phyloP scores from a whole-genome alignment of 805 yeast genomes.

The Pichia phayaonensis region DNA sequence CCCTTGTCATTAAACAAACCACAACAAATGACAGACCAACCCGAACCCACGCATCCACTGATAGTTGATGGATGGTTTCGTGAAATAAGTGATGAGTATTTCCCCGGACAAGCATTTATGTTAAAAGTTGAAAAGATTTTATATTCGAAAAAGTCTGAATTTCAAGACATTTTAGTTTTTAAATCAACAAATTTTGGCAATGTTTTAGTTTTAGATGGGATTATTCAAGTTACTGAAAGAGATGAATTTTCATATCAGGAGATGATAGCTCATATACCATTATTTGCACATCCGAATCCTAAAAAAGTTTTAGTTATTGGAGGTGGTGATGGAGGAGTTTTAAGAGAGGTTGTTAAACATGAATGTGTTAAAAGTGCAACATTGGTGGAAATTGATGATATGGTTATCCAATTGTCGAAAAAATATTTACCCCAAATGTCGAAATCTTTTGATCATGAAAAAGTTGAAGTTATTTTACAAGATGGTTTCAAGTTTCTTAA shows the following conservation, averaged over 20 bases:
- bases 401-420: conserved; percentile 65
- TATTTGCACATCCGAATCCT: conserved; percentile 71
- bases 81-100: conserved; percentile 60
- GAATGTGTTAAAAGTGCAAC: conserved; percentile 54
- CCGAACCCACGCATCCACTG: conserved; percentile 35
- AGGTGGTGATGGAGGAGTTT: conserved; percentile 95
- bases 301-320: conserved; percentile 79
- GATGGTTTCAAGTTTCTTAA: conserved; percentile 81
- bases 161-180: conserved; percentile 79
- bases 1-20: neutral
- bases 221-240: conserved; percentile 82
- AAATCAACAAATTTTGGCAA: conserved; percentile 73
- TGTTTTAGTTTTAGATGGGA: conserved; percentile 84
- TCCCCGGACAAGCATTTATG: conserved; percentile 84
- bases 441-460: conserved; percentile 50
- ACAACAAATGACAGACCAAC: neutral
- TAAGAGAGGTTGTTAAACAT: conserved; percentile 74
- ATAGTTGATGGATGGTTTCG: conserved; percentile 73
- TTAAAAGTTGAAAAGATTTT: conserved; percentile 56
- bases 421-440: conserved; percentile 77
- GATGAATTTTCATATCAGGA: conserved; percentile 95
- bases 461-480: conserved; percentile 57
- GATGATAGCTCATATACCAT: conserved; percentile 77
- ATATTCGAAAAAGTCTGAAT: conserved; percentile 59
- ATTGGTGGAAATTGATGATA: conserved; percentile 83